Base-by-base conservation (phyloP, 2,329 filamentous ascomycete genomes). In the Sporothrix brasiliensis region DNA sequence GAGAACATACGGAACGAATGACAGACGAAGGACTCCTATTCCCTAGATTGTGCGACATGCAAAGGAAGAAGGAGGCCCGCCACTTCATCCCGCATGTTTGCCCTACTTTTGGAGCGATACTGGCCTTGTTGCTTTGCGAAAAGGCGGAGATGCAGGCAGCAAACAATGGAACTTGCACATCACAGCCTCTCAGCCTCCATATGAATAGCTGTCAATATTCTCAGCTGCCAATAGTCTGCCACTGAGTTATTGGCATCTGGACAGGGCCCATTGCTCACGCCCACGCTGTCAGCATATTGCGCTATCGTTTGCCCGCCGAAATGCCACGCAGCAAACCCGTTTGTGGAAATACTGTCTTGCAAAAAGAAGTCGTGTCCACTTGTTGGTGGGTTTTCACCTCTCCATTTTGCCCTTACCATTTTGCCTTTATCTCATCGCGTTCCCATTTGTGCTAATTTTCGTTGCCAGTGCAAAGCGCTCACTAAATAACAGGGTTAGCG, bases 221-320 rank as follows among this genome's bases (percentile, higher is more conserved):
- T 61, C 56, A 61, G 56, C 56, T 44, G 34, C 56, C 56, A 61
- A 61, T 61, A 61, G 39, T 44, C 56, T 11, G 34, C 21, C 11
- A 24, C 34, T 41, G n/a, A 44, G 24, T 61, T 61, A 61, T 61
- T 61, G 56, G 34, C 56, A 61, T 61, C 56, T 61, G 56, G 56
- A 9, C 34, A 21, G 34, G 34, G 16, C 11, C n/a, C 27, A 61
- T 60, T 44, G 56, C 56, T n/a, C 56, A 19, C 53, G 34, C 34
- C 34, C 19, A 41, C 56, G 56, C 56, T 44, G 24, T 61, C 56
- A 24, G 19, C 13, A n/a, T 44, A 61, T 61, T 16, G 56, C 56
- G 56, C 56, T 44, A 44, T 61, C 34, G 27, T 56, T 30, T 56
- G 53, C 53, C 53, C 34, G 27, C 53, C 53, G 53, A 54, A 30